Evolutionary conservation across 2,329 filamentous ascomycete species (phyloP).

Genomic region (Fusarium tanahbumbuense): DNA sequence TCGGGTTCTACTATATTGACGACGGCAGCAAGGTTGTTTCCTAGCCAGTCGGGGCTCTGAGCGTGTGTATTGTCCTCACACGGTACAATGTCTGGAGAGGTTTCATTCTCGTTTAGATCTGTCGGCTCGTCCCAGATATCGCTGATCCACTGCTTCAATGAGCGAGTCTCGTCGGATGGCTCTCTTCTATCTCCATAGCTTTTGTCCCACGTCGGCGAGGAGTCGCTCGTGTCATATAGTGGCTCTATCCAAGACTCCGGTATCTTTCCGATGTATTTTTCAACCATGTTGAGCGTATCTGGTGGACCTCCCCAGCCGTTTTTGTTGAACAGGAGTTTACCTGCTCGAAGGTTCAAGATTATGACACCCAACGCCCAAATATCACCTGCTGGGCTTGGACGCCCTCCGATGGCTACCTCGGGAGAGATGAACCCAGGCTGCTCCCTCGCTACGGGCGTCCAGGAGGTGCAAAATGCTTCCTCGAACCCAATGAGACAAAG

Average conservation of each 20-base stretch:
- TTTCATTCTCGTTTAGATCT: not conserved
- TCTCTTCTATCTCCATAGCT: too few species aligned
- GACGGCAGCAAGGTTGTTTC: not conserved
- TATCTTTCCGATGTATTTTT: not conserved
- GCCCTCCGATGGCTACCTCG: not conserved
- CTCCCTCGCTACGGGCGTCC: fast-evolving
- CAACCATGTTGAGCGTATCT: not conserved
- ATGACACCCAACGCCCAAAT: not conserved
- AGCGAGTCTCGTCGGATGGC: not conserved
- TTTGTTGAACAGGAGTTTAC: not conserved
- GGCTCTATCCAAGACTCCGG: not conserved
- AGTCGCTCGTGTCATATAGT: not conserved
- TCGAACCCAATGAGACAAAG: not conserved
- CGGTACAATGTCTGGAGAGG: not conserved
- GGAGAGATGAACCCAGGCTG: not conserved
- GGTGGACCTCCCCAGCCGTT: not conserved
- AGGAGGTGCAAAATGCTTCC: not conserved
- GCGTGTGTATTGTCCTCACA: not conserved
- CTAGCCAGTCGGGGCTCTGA: not conserved
- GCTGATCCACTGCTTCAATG: not conserved
- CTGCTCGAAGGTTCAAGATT: not conserved
- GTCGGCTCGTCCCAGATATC: not conserved
- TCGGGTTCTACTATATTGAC: not conserved
- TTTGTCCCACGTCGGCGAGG: not conserved
- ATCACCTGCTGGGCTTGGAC: not conserved